Evolutionary conservation across 371 early-diverging fungal genomes (phyloP).

Genomic region (Umbelopsis sp.): DNA sequence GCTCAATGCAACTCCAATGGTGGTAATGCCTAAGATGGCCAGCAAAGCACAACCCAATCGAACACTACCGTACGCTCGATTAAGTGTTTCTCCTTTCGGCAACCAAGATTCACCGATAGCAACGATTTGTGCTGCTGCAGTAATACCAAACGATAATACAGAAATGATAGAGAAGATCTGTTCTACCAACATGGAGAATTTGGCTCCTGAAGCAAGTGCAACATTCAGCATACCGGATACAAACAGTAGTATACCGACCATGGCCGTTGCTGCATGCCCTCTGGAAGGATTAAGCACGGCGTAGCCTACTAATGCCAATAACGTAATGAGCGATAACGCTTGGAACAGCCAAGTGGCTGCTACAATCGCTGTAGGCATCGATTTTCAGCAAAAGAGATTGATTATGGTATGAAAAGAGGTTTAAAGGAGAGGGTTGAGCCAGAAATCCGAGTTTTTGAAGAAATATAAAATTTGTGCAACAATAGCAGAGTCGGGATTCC

Average conservation of each 20-base stretch:
- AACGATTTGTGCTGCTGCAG: neutral
- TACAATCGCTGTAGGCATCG: conserved; percentile 5
- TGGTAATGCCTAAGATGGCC: conserved; percentile 8
- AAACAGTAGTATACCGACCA: conserved; percentile 1
- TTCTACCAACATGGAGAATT: neutral
- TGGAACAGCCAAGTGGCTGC: conserved; percentile 16
- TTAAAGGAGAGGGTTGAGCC: neutral
- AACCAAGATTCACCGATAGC: conserved; percentile 9
- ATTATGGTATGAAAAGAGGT: neutral
- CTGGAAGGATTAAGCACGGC: neutral
- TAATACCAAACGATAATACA: neutral
- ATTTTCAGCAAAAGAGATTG: neutral
- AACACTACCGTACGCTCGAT: conserved; percentile 2
- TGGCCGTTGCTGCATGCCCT: neutral
- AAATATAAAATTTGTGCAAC: too few relatives aligned
- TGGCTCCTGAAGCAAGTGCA: neutral
- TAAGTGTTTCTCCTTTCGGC: neutral
- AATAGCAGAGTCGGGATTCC: too few relatives aligned
- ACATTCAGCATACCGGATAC: neutral
- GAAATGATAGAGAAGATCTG: conserved; percentile 4
- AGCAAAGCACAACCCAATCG: conserved; percentile 6
- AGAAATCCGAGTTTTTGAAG: too few relatives aligned
- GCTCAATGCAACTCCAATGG: conserved; percentile 16
- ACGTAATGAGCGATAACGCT: neutral
- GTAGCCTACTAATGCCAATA: neutral